phyloP scores from a whole-genome alignment of 352 stramenopile genomes.

The Pythium brachiatum region DNA sequence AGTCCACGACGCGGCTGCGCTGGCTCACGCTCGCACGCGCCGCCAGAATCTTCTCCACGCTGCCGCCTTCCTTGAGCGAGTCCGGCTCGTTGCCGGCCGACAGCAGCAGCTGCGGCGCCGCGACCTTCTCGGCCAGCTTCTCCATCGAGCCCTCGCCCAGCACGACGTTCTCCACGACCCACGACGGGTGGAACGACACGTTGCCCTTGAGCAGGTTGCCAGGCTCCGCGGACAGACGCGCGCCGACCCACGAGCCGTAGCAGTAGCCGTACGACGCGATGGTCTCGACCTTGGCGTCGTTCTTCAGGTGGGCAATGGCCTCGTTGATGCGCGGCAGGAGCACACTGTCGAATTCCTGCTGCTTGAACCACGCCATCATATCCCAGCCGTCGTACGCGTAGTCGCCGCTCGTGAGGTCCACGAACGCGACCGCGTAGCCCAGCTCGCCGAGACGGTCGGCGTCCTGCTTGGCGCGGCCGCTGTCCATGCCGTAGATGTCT shows the following conservation, averaged over 20 bases:
- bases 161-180: slow-evolving; percentile 31
- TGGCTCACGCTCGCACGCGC: slow-evolving; percentile 3
- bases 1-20: slow-evolving; percentile 36
- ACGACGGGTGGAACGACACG: slow-evolving; percentile 19
- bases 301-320: slow-evolving; percentile 28
- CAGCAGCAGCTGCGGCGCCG: slow-evolving; percentile 35
- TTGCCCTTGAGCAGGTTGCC: slow-evolving; percentile 18
- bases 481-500: slow-evolving; percentile 43
- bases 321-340: slow-evolving; percentile 14
- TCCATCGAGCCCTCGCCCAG: slow-evolving; percentile 30
- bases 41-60: slow-evolving; percentile 42
- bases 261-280: slow-evolving; percentile 26
- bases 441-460: slow-evolving; percentile 36
- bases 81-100: slow-evolving; percentile 35
- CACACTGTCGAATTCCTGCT: slow-evolving; percentile 16
- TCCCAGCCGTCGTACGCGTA: slow-evolving; percentile 20
- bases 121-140: slow-evolving; percentile 33
- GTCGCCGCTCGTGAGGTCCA: slow-evolving; percentile 35
- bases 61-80: slow-evolving; percentile 28
- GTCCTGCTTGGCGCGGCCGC: slow-evolving; percentile 41
- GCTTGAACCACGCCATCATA: slow-evolving; percentile 17
- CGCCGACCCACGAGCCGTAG: slow-evolving; percentile 27
- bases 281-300: slow-evolving; percentile 17
- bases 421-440: slow-evolving; percentile 39
- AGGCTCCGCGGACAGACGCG: slow-evolving; percentile 9